Evolutionary conservation across 768 basidiomycete genomes (phyloP).

Genomic region (Psilocybe cyanescens): DNA sequence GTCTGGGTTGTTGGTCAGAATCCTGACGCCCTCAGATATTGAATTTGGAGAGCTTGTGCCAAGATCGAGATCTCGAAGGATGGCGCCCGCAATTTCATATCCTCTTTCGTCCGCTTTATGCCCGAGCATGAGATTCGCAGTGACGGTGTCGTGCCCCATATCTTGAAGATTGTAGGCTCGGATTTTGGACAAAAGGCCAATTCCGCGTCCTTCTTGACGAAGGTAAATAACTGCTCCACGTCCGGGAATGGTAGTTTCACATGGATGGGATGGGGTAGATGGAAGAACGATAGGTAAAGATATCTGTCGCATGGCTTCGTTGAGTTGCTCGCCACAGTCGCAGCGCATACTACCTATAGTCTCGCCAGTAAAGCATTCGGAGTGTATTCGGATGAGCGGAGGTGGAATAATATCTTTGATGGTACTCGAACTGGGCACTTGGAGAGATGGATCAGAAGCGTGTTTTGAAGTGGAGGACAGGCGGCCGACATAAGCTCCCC

Average conservation of each 20-base stretch:
- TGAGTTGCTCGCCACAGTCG: slow-evolving; percentile 98
- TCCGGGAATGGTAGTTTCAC: slow-evolving; percentile 63
- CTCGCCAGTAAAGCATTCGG: slow-evolving; percentile 98
- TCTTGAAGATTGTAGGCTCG: slow-evolving; percentile 98
- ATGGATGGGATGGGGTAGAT: slow-evolving; percentile 31
- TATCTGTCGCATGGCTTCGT: slow-evolving; percentile 94
- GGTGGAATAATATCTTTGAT: slow-evolving; percentile 49
- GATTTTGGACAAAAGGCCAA: slow-evolving; percentile 94
- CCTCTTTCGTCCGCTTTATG: slow-evolving; percentile 93
- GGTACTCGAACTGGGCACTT: slow-evolving; percentile 14
- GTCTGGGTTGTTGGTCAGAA: slow-evolving; percentile 98
- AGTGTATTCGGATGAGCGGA: slow-evolving; percentile 94
- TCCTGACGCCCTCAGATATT: slow-evolving; percentile 60
- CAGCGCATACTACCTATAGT: slow-evolving; percentile 98
- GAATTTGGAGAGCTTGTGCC: slow-evolving; percentile 44
- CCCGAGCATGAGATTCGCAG: slow-evolving; percentile 94
- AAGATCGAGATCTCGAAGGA: slow-evolving; percentile 85
- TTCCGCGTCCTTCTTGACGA: slow-evolving; percentile 96
- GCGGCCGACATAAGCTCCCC: slow-evolving; percentile 92
- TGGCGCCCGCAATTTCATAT: slow-evolving; percentile 91
- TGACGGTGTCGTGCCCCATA: slow-evolving; percentile 97
- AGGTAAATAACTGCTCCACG: slow-evolving; percentile 95
- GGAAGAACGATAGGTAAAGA: slow-evolving; percentile 65
- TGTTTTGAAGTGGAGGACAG: slow-evolving; percentile 60
- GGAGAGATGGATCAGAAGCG: slow-evolving; percentile 43